Evolutionary conservation across 768 basidiomycete genomes (phyloP), one percentile per base, ranked within the genome.

Genomic region (Pluteus cervinus): DNA sequence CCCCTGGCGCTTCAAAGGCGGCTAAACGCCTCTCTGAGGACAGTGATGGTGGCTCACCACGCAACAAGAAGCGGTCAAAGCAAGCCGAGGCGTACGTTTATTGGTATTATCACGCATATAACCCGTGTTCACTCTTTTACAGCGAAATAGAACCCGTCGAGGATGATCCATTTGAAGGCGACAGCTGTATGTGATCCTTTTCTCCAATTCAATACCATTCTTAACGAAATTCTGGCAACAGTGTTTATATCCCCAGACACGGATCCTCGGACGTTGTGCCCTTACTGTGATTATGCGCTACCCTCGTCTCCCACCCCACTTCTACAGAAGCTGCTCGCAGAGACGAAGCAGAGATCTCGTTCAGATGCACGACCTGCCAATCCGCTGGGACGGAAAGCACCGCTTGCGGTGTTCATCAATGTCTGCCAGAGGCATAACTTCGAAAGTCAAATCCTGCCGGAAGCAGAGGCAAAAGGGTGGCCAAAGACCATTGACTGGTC

Each of bases 381-480:
- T 47, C 70, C 77, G 5, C 60, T 76, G 9, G 88, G 86, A 3
- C 61, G 71, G 6, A 71, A 64, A 44, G 73, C 73, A 3, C 66
- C 71, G 2, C 62, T 87, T 36, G 59, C 70, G 1, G 58, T 67
- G 7, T 91, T 79, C 48, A 71, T 84, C 30, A 65, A 68, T 3
- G 72, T 84, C 1, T 91, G 88, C 50, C 81, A 84, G 47, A 71
- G 86, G 4, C 88, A 91, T 60, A 70, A 73, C 5, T 89, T 88
- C 44, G 88, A 91, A 58, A 73, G 66, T 14, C 61, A 79, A 38
- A 73, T 81, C 40, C 61, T 91, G 3, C 88, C 88, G 0, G 71
- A 79, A 43, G 88, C 87, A 4, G 65, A 77, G 35, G 53, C 58
- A 23, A 73, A 72, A 37, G 85, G 86, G 4, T 91, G 88, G 88